Conservation (phyloP, 2,329 filamentous ascomycete species). For the Pseudocercospora pini-densiflorae region DNA sequence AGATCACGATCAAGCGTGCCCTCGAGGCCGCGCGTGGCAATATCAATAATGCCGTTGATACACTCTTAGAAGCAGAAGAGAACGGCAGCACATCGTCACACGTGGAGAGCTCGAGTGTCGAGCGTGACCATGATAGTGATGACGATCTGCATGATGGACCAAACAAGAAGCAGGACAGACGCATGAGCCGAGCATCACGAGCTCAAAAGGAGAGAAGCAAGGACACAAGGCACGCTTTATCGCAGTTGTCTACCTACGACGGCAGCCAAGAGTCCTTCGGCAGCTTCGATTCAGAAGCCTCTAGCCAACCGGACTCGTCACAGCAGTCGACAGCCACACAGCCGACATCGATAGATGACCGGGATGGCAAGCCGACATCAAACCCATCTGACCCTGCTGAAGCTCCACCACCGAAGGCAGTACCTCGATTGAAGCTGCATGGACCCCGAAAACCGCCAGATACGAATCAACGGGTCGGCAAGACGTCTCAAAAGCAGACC, state of each 20-base stretch:
- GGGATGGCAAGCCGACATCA: slow-evolving; percentile 14
- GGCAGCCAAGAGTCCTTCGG: slow-evolving; percentile 43
- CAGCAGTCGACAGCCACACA: slow-evolving; percentile 30
- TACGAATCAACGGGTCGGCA: slow-evolving; percentile 27
- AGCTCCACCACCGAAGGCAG: slow-evolving; percentile 28
- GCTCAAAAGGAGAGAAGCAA: slow-evolving; percentile 35
- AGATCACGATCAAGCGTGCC: slow-evolving; percentile 56
- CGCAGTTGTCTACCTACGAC: slow-evolving; percentile 36
- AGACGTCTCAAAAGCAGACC: slow-evolving; percentile 40
- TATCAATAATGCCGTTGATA: slow-evolving; percentile 58
- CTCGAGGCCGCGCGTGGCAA: slow-evolving; percentile 59
- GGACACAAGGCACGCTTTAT: slow-evolving; percentile 38
- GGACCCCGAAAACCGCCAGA: slow-evolving; percentile 38
- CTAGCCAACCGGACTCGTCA: slow-evolving; percentile 35
- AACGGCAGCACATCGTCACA: slow-evolving; percentile 47
- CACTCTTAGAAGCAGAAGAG: slow-evolving; percentile 56
- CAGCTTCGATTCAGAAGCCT: slow-evolving; percentile 40
- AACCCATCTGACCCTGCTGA: slow-evolving; percentile 10
- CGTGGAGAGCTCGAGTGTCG: slow-evolving; percentile 54
- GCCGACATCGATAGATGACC: slow-evolving; percentile 26
- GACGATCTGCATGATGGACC: slow-evolving; percentile 53
- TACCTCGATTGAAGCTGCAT: slow-evolving; percentile 42
- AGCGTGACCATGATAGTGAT: slow-evolving; percentile 57
- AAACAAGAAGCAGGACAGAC: slow-evolving; percentile 57
- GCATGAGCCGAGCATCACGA: slow-evolving; percentile 50